Base-by-base conservation (phyloP, 805 yeast species). In the Helenozyma rhizophorensis region DNA sequence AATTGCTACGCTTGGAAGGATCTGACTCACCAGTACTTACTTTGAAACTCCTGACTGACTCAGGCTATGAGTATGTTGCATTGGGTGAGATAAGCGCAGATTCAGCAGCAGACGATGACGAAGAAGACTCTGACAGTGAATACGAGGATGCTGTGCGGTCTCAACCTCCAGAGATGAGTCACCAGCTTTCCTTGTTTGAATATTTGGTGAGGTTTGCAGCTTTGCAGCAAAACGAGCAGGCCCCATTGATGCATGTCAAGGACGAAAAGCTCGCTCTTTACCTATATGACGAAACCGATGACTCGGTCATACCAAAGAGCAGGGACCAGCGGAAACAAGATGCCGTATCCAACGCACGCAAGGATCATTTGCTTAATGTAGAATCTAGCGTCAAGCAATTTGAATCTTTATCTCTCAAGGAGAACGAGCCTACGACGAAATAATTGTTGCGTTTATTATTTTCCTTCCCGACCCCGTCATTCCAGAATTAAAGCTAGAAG, bases 251-350 rank as follows among this genome's bases (percentile, higher is more conserved):
- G 7, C 60, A 72, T 6, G 71, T 78, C 8, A 69, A 71, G n/a
- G 93, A 84, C 50, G 90, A 83, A 51, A 67, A 80, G 21, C 57
- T 83, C 9, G 56, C 78, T 3, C 47, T 79, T 2, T 83, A 80
- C 42, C 56, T 83, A 13, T 67, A 73, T 28, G 85, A 83, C 43
- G 85, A 80, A 37, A 58, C 58, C 14, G 33, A 43, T 27, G 29
- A 34, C n/a, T 38, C 50, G 7, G 32, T 48, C 13, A 37, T 51
- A 9, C 60, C 57, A 1, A 34, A 43, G 21, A 40, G 40, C 23
- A 38, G 46, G 13, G 32, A 41, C 30, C 46, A 43, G 27, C 37
- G 42, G 31, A 33, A 28, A n/a, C 28, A 24, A 8, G 43, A 42
- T 14, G 34, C 32, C 13, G 33, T 15, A 2, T 34, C 38, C 25